Percentiles rank a stretch among this genome's conserved stretches.
phyloP scores from a whole-genome alignment of 768 basidiomycete genomes.

The Macrolepiota albuminosa region DNA sequence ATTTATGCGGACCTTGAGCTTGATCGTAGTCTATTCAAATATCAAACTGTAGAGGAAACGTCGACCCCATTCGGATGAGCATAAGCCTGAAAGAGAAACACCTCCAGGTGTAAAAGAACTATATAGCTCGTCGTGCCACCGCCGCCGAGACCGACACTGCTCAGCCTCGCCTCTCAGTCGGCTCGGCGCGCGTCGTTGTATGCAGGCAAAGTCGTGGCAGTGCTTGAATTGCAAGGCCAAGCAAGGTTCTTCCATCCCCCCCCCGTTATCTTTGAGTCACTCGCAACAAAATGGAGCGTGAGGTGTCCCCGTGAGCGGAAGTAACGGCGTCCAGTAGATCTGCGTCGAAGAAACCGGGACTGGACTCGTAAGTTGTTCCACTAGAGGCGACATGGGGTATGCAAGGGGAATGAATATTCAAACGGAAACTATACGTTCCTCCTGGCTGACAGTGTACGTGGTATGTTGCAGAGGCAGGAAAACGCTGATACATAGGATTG shows the following conservation, averaged over 20 bases:
- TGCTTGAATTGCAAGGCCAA: not conserved
- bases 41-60: not conserved
- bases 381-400: conserved; percentile 14
- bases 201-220: conserved; percentile 7
- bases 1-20: not conserved
- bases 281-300: conserved; percentile 8
- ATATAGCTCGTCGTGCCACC: not conserved
- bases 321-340: conserved; percentile 15
- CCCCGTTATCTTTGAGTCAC: too few relatives aligned
- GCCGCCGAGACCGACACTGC: not conserved
- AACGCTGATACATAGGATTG: conserved; percentile 18
- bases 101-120: not conserved
- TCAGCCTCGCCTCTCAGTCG: conserved; percentile 1
- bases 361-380: conserved; percentile 1
- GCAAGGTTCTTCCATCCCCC: conserved; percentile 8
- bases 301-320: conserved; percentile 17
- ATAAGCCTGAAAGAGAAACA: not conserved
- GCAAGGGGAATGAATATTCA: conserved; percentile 11
- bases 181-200: conserved; percentile 8
- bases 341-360: conserved; percentile 11
- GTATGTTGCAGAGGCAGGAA: conserved; percentile 6
- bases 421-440: conserved; percentile 11
- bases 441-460: conserved; percentile 12
- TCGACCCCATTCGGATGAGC: not conserved
- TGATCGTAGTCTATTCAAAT: too few relatives aligned